Conservation (phyloP, 768 basidiomycete genomes). For the Mycena indigotica region DNA sequence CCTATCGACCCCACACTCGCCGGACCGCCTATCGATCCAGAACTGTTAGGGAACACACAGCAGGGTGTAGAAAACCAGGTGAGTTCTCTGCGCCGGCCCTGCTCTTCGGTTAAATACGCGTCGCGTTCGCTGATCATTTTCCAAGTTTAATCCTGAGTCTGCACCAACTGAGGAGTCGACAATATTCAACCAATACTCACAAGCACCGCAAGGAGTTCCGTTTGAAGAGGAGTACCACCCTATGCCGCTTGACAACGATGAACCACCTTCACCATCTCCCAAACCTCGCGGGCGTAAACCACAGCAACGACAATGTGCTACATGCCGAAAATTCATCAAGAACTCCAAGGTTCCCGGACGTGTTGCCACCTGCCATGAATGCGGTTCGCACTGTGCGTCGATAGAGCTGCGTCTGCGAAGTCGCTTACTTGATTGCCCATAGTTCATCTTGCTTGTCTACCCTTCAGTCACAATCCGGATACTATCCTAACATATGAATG, state of each 20-base stretch:
- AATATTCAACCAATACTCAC: slow-evolving; percentile 55
- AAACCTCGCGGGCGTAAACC: slow-evolving; percentile 54
- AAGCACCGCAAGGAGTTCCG: slow-evolving; percentile 81
- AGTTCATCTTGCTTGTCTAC: slow-evolving; percentile 91
- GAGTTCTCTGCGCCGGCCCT: slow-evolving; percentile 31
- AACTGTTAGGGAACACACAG: slow-evolving; percentile 36
- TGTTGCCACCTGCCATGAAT: slow-evolving; percentile 80
- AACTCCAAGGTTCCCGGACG: slow-evolving; percentile 64
- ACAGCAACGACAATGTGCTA: slow-evolving; percentile 55
- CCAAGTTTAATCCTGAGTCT: slow-evolving; percentile 25
- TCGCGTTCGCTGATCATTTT: slow-evolving; percentile 59
- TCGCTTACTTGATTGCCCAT: slow-evolving; percentile 4
- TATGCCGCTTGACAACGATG: slow-evolving; percentile 36
- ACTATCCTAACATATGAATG: slow-evolving; percentile 75
- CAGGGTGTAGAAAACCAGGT: slow-evolving; percentile 35
- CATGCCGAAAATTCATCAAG: slow-evolving; percentile 73
- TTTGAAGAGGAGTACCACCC: slow-evolving; percentile 63
- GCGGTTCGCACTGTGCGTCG: slow-evolving; percentile 76
- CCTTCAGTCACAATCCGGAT: slow-evolving; percentile 58
- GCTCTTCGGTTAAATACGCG: slow-evolving; percentile 51
- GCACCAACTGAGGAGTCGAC: slow-evolving; percentile 35
- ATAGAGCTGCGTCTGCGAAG: slow-evolving; percentile 5
- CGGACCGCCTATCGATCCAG: slow-evolving; percentile 54
- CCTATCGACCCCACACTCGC: slow-evolving; percentile 81
- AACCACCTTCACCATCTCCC: slow-evolving; percentile 38